Percentiles rank a stretch among this genome's conserved stretches.
phyloP scores from a whole-genome alignment of 306 rosid genomes.

The Rosa chinensis region DNA sequence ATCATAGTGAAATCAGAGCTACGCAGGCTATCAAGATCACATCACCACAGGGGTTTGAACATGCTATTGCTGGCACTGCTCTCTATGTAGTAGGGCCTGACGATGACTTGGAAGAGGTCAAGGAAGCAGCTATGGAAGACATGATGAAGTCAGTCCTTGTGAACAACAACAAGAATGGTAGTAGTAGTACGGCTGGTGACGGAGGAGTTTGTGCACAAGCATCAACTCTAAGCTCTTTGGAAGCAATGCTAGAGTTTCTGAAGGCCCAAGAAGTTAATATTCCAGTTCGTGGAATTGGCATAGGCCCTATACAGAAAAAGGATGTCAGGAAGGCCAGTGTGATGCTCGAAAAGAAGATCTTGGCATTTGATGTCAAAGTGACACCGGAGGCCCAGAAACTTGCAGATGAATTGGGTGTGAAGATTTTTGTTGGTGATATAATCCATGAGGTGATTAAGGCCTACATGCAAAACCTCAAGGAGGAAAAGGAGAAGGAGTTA shows the following conservation, averaged over 20 bases:
- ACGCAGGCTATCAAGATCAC: constrained; percentile 94
- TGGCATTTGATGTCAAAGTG: constrained; percentile 98
- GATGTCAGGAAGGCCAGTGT: constrained; percentile 93
- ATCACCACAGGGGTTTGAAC: constrained; percentile 88
- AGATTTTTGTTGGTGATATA: constrained; percentile 77
- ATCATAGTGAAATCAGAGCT: constrained; percentile 93
- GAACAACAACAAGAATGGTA: constrained; percentile 76
- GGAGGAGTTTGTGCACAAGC: constrained; percentile 95
- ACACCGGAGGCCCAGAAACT: constrained; percentile 87
- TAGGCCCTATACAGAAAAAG: constrained; percentile 92
- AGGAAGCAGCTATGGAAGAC: constrained; percentile 76
- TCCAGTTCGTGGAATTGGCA: constrained; percentile 84
- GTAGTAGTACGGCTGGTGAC: background rate
- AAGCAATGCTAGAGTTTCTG: constrained; percentile 83
- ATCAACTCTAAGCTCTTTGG: constrained; percentile 86
- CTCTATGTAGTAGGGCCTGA: constrained; percentile 79
- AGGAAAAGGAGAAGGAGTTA: constrained; percentile 73
- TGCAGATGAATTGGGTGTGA: constrained; percentile 77
- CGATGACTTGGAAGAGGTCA: constrained; percentile 77
- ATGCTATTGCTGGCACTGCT: constrained; percentile 92
- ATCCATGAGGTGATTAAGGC: constrained; percentile 88
- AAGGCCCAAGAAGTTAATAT: constrained; percentile 80
- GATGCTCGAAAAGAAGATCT: constrained; percentile 88
- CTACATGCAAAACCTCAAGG: constrained; percentile 77
- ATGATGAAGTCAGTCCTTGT: constrained; percentile 53